phyloP scores from a whole-genome alignment of 805 yeast species.

The Kodamaea nitidulidarum region DNA sequence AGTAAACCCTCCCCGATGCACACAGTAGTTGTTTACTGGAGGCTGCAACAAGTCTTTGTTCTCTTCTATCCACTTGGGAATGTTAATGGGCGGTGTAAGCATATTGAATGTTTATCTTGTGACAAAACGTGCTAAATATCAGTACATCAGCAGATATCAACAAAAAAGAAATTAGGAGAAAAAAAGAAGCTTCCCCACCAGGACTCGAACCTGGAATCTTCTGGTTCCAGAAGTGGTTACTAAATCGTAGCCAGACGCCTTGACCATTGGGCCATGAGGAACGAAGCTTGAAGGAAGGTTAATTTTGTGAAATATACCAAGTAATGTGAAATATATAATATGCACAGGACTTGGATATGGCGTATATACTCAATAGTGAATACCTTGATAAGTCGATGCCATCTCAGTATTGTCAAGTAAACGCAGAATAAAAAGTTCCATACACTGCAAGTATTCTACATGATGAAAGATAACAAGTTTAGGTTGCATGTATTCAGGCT shows the following conservation, averaged over 20 bases:
- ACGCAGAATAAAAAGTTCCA: too few relatives aligned
- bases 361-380: too few relatives aligned
- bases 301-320: too few relatives aligned
- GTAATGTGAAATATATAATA: too few relatives aligned
- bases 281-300: conserved; percentile 25
- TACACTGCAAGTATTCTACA: too few relatives aligned
- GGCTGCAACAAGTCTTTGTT: conserved; percentile 76
- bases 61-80: conserved; percentile 76
- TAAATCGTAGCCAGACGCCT: conserved; percentile 49
- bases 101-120: conserved; percentile 19
- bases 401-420: too few relatives aligned
- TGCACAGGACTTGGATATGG: too few relatives aligned
- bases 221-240: conserved; percentile 40
- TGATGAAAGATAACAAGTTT: too few relatives aligned
- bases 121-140: too few relatives aligned
- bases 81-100: conserved; percentile 68
- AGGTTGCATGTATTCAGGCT: too few relatives aligned
- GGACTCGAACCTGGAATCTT: conserved; percentile 56
- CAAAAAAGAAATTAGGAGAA: too few relatives aligned
- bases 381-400: too few relatives aligned
- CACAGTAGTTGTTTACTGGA: conserved; percentile 87
- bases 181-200: conserved; percentile 50
- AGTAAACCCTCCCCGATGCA: conserved; percentile 88
- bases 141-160: background rate
- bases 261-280: conserved; percentile 53